Evolutionary conservation across 2,329 filamentous ascomycete species (phyloP).

Genomic region (Cercospora sp.): DNA sequence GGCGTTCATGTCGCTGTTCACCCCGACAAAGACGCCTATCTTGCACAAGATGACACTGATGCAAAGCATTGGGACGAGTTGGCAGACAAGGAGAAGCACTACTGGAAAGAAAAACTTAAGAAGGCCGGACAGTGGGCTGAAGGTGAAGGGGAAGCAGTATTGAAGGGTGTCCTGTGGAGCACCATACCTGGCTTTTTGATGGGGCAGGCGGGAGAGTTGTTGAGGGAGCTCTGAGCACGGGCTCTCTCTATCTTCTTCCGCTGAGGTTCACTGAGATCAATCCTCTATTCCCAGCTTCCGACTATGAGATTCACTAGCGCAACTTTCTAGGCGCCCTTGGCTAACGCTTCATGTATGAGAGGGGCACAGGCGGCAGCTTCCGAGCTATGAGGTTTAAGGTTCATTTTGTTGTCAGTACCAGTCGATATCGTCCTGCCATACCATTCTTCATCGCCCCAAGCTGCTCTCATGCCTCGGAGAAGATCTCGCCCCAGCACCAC

Average conservation of each 20-base stretch:
- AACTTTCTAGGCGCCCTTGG: not conserved
- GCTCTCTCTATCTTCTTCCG: not conserved
- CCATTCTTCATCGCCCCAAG: not conserved
- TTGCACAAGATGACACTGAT: constrained; percentile 43
- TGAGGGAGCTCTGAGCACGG: constrained; percentile 21
- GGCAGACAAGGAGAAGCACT: constrained; percentile 58
- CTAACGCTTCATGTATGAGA: not conserved
- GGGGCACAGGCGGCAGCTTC: not conserved
- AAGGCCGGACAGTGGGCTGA: constrained; percentile 77
- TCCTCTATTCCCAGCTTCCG: not conserved
- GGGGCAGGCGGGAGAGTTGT: constrained; percentile 43
- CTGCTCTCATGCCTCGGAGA: not conserved
- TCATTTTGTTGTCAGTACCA: not conserved
- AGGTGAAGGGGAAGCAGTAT: constrained; percentile 72
- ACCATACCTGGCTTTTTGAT: constrained; percentile 58
- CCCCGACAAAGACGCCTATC: constrained; percentile 43
- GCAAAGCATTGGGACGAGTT: constrained; percentile 73
- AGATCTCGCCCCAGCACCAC: not conserved
- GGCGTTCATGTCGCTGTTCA: constrained; percentile 40
- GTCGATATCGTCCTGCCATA: not conserved
- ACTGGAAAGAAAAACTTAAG: constrained; percentile 69
- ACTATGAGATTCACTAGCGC: not conserved
- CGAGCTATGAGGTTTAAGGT: not conserved
- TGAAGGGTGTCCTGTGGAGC: constrained; percentile 76
- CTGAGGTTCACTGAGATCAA: not conserved